Percentiles rank a stretch among this genome's conserved stretches.
phyloP scores from a whole-genome alignment of 305 asterid genomes.

The Fraxinus sp. region DNA sequence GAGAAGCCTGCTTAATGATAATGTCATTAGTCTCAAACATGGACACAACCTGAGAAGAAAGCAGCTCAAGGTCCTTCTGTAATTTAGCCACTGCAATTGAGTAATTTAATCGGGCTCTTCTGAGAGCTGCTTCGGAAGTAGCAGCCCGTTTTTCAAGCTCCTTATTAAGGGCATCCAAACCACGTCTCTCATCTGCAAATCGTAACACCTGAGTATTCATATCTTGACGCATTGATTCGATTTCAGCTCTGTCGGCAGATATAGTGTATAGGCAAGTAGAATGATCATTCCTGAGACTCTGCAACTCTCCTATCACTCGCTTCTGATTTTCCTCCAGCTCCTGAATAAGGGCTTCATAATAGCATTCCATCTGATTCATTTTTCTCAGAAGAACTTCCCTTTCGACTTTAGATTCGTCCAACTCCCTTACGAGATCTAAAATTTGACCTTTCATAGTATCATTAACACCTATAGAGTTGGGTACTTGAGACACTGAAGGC shows the following conservation, averaged over 20 bases:
- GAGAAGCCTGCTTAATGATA: constrained; percentile 81
- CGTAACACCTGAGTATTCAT: constrained; percentile 55
- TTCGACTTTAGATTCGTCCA: constrained; percentile 84
- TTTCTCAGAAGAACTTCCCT: constrained; percentile 69
- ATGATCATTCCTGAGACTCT: constrained; percentile 72
- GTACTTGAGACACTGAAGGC: constrained; percentile 55
- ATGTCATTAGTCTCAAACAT: constrained; percentile 87
- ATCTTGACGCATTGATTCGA: constrained; percentile 62
- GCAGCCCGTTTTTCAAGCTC: constrained; percentile 79
- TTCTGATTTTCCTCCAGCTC: constrained; percentile 97
- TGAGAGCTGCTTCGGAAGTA: constrained; percentile 77
- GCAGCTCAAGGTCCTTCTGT: constrained; percentile 92
- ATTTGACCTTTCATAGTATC: constrained; percentile 79
- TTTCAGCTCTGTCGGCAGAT: constrained; percentile 65
- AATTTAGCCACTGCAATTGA: constrained; percentile 93
- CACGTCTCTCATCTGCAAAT: constrained; percentile 63
- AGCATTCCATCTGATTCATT: constrained; percentile 95
- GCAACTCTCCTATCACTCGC: constrained; percentile 77
- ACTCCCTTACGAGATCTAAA: constrained; percentile 79
- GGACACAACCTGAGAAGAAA: constrained; percentile 90
- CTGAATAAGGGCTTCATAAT: constrained; percentile 86
- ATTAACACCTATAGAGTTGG: constrained; percentile 42
- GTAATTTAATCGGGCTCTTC: constrained; percentile 91
- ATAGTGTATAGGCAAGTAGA: constrained; percentile 71
- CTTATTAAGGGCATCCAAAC: constrained; percentile 60